Percentiles rank a stretch among this genome's conserved stretches.
Conservation (phyloP, 169 alveolate species). For the Cryptosporidium muris region DNA sequence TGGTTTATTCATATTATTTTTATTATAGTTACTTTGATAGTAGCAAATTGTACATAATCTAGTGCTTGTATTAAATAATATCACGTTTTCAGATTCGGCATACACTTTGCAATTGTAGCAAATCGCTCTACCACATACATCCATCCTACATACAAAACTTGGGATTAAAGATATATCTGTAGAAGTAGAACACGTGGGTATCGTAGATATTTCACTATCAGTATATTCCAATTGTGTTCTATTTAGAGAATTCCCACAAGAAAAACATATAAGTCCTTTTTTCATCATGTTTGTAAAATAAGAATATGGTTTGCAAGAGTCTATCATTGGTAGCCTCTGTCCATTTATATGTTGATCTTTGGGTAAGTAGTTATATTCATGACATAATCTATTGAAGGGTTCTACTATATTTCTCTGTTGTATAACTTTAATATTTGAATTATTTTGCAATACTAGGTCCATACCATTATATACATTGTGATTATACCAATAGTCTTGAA, state of each 20-base stretch:
- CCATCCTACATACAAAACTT: conserved; percentile 27
- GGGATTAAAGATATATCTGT: background rate
- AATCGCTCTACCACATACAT: conserved; percentile 65
- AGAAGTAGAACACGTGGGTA: conserved; percentile 38
- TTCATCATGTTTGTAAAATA: conserved; percentile 47
- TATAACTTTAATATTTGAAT: too few species aligned
- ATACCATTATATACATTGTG: too few species aligned
- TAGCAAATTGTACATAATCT: conserved; percentile 31
- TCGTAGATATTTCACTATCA: conserved; percentile 24
- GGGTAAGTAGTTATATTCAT: background rate
- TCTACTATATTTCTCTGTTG: too few species aligned
- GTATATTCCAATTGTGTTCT: background rate
- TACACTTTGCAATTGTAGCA: conserved; percentile 27
- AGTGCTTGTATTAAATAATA: conserved; percentile 12
- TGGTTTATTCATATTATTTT: conserved; percentile 7
- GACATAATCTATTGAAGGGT: too few species aligned
- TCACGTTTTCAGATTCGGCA: conserved; percentile 26
- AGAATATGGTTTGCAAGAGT: background rate
- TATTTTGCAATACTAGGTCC: too few species aligned
- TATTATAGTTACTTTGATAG: conserved; percentile 24
- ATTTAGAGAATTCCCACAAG: conserved; percentile 32
- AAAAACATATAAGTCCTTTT: conserved; percentile 64
- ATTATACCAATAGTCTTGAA: too few species aligned
- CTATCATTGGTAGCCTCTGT: background rate
- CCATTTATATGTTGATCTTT: background rate